These are phyloP conservation scores for Conoideocrella luteorostrata DNA, from an alignment of 2,329 filamentous ascomycete species.

Conservation along the genomic window DNA sequence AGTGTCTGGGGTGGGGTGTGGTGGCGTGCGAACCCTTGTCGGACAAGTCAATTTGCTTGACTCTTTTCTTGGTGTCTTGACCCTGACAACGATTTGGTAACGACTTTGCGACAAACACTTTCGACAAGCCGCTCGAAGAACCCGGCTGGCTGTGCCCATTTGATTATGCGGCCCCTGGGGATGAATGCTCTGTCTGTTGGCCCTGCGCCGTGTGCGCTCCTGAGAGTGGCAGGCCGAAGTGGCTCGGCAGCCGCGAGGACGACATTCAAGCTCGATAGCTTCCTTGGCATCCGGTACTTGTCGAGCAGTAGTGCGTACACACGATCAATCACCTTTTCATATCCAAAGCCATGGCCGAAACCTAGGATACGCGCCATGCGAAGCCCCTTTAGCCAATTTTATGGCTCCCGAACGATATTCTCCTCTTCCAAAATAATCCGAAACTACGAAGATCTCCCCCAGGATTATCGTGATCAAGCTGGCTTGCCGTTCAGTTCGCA, in stretches of 20 bases:
- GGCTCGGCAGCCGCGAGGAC: slow-evolving; percentile 5
- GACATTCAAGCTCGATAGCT: neutral
- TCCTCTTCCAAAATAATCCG: slow-evolving; percentile 33
- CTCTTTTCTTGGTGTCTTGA: neutral
- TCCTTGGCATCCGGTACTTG: slow-evolving; percentile 11
- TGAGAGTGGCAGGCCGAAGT: slow-evolving; percentile 21
- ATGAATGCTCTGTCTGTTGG: slow-evolving; percentile 14
- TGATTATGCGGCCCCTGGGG: neutral
- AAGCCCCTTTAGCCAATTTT: slow-evolving; percentile 6
- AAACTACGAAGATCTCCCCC: slow-evolving; percentile 53
- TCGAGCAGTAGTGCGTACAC: slow-evolving; percentile 6
- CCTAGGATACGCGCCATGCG: slow-evolving; percentile 1
- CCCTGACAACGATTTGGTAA: neutral
- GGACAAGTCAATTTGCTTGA: neutral
- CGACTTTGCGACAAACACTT: neutral
- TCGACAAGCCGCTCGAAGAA: neutral
- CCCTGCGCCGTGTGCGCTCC: slow-evolving; percentile 23
- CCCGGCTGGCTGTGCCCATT: neutral
- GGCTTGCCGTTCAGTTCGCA: slow-evolving; percentile 47
- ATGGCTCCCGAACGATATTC: slow-evolving; percentile 27
- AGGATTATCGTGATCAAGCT: slow-evolving; percentile 46
- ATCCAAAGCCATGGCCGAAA: slow-evolving; percentile 4
- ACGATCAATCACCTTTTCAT: neutral
- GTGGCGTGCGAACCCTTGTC: neutral
- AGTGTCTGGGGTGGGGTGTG: neutral